Percentiles rank a stretch among this genome's conserved stretches.
Evolutionary conservation across 345 rosid species (phyloP).

Genomic region (Sonneratia alba): DNA sequence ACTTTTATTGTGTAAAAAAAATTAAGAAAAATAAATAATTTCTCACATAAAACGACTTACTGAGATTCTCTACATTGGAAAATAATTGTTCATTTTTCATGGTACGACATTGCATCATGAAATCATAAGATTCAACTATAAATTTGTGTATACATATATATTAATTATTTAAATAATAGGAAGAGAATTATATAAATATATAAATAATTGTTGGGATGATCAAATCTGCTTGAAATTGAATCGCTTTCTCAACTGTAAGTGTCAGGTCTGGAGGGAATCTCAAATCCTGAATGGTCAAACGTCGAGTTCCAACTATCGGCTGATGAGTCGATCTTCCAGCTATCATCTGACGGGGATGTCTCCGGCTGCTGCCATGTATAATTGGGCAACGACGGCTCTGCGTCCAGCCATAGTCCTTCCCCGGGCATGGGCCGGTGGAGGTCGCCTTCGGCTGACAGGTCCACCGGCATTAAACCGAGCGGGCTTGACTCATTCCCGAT

Average conservation of each 20-base stretch:
- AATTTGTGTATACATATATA: no score
- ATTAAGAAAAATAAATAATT: no score
- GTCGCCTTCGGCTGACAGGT: neutral
- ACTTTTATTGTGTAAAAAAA: no score
- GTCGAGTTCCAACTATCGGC: neutral
- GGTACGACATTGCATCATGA: no score
- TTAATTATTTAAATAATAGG: no score
- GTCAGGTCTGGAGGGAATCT: constrained; percentile 28
- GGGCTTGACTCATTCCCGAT: neutral
- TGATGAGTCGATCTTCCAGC: neutral
- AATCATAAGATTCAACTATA: no score
- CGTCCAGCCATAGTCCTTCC: constrained; percentile 17
- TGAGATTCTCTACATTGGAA: no score
- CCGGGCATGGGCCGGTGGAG: neutral
- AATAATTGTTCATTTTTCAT: no score
- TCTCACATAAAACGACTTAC: no score
- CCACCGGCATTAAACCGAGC: neutral
- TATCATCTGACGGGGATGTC: constrained; percentile 21
- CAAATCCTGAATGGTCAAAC: constrained; percentile 43
- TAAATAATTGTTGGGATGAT: neutral
- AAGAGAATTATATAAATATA: no score
- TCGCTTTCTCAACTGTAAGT: no score
- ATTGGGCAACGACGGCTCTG: constrained; percentile 18
- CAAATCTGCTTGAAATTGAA: neutral
- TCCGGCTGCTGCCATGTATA: constrained; percentile 24